Conservation (phyloP, 306 rosid species). For the Myrica gale region DNA sequence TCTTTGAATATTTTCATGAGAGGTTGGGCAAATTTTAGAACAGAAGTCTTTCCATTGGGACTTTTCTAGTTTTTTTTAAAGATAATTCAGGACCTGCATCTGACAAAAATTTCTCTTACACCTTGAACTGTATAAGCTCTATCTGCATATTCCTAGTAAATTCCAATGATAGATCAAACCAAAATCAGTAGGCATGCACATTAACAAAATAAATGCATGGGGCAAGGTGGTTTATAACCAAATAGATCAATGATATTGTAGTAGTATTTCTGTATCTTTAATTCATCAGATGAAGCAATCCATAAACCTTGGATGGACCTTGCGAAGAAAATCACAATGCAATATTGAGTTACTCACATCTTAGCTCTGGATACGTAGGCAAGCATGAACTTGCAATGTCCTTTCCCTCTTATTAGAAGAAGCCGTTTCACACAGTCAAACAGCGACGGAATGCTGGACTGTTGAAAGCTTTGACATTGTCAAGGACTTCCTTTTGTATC, state of each 20-base stretch:
- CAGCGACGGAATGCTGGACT: constrained; percentile 68
- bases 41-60: not conserved
- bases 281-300: constrained; percentile 22
- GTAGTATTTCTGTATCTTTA: not conserved
- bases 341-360: constrained; percentile 43
- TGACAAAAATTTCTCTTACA: not conserved
- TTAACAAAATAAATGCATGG: constrained; percentile 17
- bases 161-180: constrained; percentile 6
- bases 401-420: constrained; percentile 53
- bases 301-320: not conserved
- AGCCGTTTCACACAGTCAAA: constrained; percentile 68
- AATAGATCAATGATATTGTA: constrained; percentile 11
- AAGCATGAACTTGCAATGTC: constrained; percentile 77
- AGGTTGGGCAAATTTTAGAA: not conserved
- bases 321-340: constrained; percentile 14
- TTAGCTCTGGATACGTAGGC: constrained; percentile 86
- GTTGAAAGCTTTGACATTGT: constrained; percentile 84
- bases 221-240: constrained; percentile 1
- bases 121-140: not conserved
- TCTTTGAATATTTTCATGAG: not conserved
- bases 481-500: constrained; percentile 43
- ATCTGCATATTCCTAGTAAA: not conserved
- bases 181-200: constrained; percentile 14
- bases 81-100: not conserved
- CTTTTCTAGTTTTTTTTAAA: not conserved